Evolutionary conservation across 176 grass and related monocot species (phyloP).

Genomic region (Saccharum officinarum): DNA sequence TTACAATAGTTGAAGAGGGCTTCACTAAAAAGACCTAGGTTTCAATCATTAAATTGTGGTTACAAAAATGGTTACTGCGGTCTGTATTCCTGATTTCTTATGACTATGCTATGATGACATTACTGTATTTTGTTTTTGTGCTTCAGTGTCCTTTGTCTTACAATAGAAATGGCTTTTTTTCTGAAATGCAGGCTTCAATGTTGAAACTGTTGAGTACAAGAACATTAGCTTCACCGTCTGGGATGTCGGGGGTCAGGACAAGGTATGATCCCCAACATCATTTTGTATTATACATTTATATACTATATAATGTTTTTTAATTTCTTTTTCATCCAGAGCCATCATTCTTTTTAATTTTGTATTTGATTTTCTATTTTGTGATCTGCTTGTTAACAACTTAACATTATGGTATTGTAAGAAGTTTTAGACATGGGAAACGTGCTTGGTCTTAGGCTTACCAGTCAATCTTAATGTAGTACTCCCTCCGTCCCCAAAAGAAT

Average conservation of each 20-base stretch:
- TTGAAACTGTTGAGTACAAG: constrained; percentile 93
- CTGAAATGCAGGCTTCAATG: constrained; percentile 64
- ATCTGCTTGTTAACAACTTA: background rate
- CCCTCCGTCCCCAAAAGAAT: no score
- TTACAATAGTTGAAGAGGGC: background rate
- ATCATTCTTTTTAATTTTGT: background rate
- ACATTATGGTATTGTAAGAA: background rate
- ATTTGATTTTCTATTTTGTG: background rate
- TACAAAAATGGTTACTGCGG: background rate
- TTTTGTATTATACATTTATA: background rate
- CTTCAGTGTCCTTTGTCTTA: background rate
- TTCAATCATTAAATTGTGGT: background rate
- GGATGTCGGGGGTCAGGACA: constrained; percentile 95
- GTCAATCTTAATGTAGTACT: background rate
- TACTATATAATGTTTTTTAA: no score
- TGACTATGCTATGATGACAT: background rate
- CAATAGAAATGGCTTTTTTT: background rate
- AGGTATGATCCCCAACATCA: constrained; percentile 35
- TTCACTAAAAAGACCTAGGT: background rate
- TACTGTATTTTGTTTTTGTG: background rate
- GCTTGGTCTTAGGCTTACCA: background rate
- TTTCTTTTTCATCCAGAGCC: background rate
- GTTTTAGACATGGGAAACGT: background rate
- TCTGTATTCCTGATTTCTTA: background rate
- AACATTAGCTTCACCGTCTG: constrained; percentile 95